Conservation (phyloP, 2,329 filamentous ascomycete genomes). For the Pseudogymnoascus sp. region DNA sequence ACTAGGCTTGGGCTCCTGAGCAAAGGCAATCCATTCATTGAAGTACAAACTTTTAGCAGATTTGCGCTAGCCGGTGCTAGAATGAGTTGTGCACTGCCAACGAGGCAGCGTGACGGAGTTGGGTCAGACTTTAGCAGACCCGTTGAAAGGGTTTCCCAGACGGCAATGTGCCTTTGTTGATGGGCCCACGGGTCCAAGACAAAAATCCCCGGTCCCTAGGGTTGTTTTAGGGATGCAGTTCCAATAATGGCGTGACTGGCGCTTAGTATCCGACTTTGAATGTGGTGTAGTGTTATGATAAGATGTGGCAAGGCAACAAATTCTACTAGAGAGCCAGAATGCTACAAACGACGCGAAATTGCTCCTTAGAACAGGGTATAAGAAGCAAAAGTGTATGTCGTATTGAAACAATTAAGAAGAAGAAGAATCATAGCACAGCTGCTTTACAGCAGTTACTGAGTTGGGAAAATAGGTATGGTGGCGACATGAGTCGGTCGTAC, state of each 20-base stretch:
- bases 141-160: not conserved
- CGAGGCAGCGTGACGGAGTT: not conserved
- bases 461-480: not conserved
- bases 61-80: not conserved
- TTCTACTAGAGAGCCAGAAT: not conserved
- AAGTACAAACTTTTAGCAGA: not conserved
- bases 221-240: not conserved
- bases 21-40: not conserved
- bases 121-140: not conserved
- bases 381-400: not conserved
- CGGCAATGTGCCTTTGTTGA: not conserved
- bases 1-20: not conserved
- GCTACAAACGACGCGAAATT: not conserved
- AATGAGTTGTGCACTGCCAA: conserved; percentile 4
- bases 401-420: not conserved
- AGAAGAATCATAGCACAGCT: not conserved
- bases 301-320: not conserved
- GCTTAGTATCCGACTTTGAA: not conserved
- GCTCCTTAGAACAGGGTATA: not conserved
- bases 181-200: conserved; percentile 4
- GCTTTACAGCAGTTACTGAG: not conserved
- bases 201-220: not conserved
- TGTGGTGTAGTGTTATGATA: not conserved
- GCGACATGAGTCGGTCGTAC: not conserved
- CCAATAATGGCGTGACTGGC: not conserved